Evolutionary conservation across 73 alveolate species (phyloP), one percentile per base, ranked within the genome.

Genomic region (Diophrys sp.): DNA sequence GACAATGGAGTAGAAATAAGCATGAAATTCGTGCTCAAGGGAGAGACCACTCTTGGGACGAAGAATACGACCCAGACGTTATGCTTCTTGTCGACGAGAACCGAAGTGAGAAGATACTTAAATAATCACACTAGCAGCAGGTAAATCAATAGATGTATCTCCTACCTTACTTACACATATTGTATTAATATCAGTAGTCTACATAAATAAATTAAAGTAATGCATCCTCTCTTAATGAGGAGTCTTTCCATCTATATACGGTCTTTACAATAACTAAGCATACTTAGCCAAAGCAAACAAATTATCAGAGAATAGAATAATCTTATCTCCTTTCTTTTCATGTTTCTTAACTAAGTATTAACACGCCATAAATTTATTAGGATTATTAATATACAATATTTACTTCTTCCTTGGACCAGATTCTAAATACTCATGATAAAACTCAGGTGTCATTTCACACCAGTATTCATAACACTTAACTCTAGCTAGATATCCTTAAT

Each of bases 81-180:
- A 96, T 0, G 99, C 98, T 81, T 97, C 99, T 83, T 97, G 97
- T 78, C 98, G 82, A 67, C 98, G 74, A 27, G 98, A 87, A 23
- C 97, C 99, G 73, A 90, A 95, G 82, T 95, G 98, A 0, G 99
- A 95, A 29, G 98, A 89, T 44, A 97, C 91, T 87, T 97, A 98
- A 68, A 97, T 94, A 81, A 97, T 95, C 30, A 97, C 99, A 76
- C 90, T 95, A 5, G 99, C 99, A 71, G 93, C 91, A 0, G 99
- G 99, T 53, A 97, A 72, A 87, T 97, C 99, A 67, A 97, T 97
- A 54, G 99, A 90, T 23, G 95, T 97, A 88, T 97, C 99, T 14
- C 99, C 99, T 23, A 97, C 99, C 85, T 92, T 91, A 71, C 98
- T 89, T 75, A 95, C 77, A 34, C 93, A 77, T 25, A 95, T 88